Percentiles rank a stretch among this genome's conserved stretches.
These are phyloP conservation scores for Halenospora varia DNA, from an alignment of 495 filamentous ascomycete species.

Conservation along the genomic window DNA sequence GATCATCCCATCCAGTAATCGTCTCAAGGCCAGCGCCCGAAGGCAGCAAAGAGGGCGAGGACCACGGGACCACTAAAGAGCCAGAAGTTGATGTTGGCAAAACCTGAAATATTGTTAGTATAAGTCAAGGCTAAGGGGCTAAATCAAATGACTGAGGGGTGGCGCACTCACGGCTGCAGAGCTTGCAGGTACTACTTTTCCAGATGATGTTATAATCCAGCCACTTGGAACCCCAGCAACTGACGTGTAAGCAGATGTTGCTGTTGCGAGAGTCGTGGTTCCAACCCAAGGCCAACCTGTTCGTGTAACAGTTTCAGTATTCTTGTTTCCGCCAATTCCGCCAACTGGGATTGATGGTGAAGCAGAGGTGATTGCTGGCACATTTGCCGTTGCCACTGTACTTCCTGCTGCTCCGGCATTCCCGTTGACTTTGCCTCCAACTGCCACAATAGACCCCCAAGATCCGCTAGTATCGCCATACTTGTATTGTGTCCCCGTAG, in stretches of 20 bases:
- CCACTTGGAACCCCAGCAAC: constrained; percentile 56
- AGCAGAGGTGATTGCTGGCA: constrained; percentile 20
- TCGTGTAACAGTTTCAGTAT: constrained; percentile 10
- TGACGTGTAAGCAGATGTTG: constrained; percentile 27
- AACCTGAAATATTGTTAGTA: constrained; percentile 12
- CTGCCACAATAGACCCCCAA: constrained; percentile 66
- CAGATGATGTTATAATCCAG: constrained; percentile 69
- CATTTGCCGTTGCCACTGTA: constrained; percentile 13
- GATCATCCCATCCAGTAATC: constrained; percentile 19
- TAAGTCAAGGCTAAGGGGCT: background rate
- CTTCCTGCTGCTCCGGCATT: constrained; percentile 14
- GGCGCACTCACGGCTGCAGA: constrained; percentile 23
- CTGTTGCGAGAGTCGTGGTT: constrained; percentile 34
- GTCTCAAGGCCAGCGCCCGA: constrained; percentile 17
- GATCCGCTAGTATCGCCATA: constrained; percentile 64
- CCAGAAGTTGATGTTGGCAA: constrained; percentile 15
- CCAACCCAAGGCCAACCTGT: constrained; percentile 56
- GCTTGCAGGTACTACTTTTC: constrained; percentile 59
- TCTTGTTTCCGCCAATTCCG: constrained; percentile 17
- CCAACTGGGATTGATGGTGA: constrained; percentile 25
- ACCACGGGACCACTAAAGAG: constrained; percentile 13
- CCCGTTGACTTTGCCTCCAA: constrained; percentile 59
- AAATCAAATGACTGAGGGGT: background rate
- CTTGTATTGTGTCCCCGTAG: constrained; percentile 71
- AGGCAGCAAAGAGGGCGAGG: constrained; percentile 17